Conservation (phyloP, 179 eudicot species). For the Beta lomatogona region DNA sequence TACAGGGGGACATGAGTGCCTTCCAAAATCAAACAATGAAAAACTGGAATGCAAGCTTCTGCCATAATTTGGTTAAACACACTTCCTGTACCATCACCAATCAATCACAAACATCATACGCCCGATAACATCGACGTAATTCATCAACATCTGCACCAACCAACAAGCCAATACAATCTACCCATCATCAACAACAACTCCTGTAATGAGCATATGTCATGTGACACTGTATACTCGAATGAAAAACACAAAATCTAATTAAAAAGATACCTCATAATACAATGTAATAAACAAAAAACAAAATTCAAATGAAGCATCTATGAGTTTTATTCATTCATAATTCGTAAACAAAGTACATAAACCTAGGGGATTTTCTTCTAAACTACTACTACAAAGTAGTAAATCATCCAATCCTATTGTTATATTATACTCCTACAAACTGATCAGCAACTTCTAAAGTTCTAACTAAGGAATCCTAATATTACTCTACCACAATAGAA, state of each 20-base stretch:
- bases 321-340: not conserved
- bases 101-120: not conserved
- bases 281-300: not conserved
- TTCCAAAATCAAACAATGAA: not conserved
- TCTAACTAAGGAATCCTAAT: not conserved
- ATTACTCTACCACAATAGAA: not conserved
- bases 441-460: conserved; percentile 13
- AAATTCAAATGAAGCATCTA: not conserved
- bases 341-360: not conserved
- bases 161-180: not conserved
- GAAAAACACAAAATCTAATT: no score
- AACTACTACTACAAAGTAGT: not conserved
- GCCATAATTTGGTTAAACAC: not conserved
- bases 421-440: not conserved
- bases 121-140: not conserved
- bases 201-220: no score
- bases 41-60: not conserved
- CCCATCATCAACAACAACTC: not conserved
- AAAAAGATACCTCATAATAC: not conserved
- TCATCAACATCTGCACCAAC: not conserved
- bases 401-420: not conserved
- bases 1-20: not conserved
- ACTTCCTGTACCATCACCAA: not conserved
- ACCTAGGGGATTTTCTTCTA: not conserved
- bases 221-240: no score